Evolutionary conservation across 208 protist species (phyloP), one percentile per base, ranked within the genome.

Genomic region (Acanthamoeba castellanii): DNA sequence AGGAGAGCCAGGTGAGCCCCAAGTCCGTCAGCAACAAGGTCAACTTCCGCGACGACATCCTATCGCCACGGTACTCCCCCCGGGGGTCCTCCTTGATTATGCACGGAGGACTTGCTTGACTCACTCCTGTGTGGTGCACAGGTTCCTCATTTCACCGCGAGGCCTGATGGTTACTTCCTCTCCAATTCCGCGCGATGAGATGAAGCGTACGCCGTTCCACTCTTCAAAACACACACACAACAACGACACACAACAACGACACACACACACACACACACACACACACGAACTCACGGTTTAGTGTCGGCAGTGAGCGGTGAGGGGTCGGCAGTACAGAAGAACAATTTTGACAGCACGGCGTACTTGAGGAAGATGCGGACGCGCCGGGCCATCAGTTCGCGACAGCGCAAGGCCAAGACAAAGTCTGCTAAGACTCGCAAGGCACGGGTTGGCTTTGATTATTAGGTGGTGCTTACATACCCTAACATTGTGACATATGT

Each of bases 11-110:
- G 11, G 64, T 11, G 9, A 72, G 64, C n/a, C 64, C 64, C 22
- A 72, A 34, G 64, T 27, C 57, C 20, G 20, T 1, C 68, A 76
- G 30, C n/a, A 52, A 42, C 8, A 42, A 50, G 6, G 74, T 82
- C 42, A 30, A 52, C 74, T 82, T 82, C 30, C 74, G 74, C 37
- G 74, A 82, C 74, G 74, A 82, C 42, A 82, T 82, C 37, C 74
- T 82, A 1, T 82, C 74, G 16, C 74, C 74, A 3, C 9, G 74
- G 68, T 76, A 47, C n/a, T 6, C 34, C 30, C 34, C 34, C 30
- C 20, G 2, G 3, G 9, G 20, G 66, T 74, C 9, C 9, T 16
- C 30, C 14, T 8, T 74, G 66, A 8, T 74, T 8, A n/a, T 27
- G 22, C 14, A 57, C 7, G 14, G 1, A 57, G 52, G 52, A 20